Conservation (phyloP, 2,329 filamentous ascomycete species). For the Microthyrium microscopicum region DNA sequence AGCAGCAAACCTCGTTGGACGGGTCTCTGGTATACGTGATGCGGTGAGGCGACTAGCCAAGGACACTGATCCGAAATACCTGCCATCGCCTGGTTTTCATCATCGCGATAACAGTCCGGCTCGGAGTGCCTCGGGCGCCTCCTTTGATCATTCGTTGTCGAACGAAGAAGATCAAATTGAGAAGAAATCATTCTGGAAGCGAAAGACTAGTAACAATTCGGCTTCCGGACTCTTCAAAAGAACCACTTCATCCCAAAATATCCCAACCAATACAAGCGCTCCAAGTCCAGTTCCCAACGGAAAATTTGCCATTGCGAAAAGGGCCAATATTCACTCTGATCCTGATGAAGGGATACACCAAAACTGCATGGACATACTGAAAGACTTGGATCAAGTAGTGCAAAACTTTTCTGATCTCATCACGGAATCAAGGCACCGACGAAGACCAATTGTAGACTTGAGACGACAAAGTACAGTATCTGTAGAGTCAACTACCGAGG, state of each 20-base stretch:
- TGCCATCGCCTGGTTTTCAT: slow-evolving; percentile 18
- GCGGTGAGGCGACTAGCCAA: slow-evolving; percentile 73
- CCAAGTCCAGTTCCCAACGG: too few relatives aligned
- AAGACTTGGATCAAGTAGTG: slow-evolving; percentile 71
- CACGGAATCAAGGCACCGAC: slow-evolving; percentile 60
- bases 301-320: slow-evolving; percentile 17
- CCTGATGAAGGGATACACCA: slow-evolving; percentile 46
- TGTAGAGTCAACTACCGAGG: slow-evolving; percentile 46
- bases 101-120: slow-evolving; percentile 17
- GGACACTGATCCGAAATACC: slow-evolving; percentile 56
- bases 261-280: slow-evolving; percentile 40
- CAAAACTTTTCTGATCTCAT: slow-evolving; percentile 66
- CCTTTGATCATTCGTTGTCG: slow-evolving; percentile 39
- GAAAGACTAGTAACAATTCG: slow-evolving; percentile 49
- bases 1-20: slow-evolving; percentile 70
- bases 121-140: slow-evolving; percentile 24
- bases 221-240: too few relatives aligned
- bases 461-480: slow-evolving; percentile 61
- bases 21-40: slow-evolving; percentile 75
- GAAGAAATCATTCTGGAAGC: slow-evolving; percentile 76
- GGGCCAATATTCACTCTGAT: slow-evolving; percentile 23
- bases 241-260: slow-evolving; percentile 37
- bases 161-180: slow-evolving; percentile 27
- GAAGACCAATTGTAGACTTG: slow-evolving; percentile 29
- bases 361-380: slow-evolving; percentile 66